phyloP scores from a whole-genome alignment of 2,329 filamentous ascomycete genomes.

The Aspergillus amoenus region DNA sequence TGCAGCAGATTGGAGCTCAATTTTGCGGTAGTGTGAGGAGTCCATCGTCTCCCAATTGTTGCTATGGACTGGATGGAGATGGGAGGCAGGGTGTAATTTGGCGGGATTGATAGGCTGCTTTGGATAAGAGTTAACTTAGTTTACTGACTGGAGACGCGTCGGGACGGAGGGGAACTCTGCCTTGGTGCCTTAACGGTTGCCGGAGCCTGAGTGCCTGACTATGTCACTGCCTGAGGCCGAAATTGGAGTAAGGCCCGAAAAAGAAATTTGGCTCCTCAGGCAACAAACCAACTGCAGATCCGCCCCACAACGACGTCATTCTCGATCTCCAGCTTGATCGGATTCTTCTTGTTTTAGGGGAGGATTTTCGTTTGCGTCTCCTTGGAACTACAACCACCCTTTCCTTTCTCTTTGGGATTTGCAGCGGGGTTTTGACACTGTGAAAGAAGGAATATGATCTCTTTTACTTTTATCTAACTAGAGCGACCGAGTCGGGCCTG shows the following conservation, averaged over 20 bases:
- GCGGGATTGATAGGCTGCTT: background rate
- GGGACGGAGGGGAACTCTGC: background rate
- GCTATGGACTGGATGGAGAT: background rate
- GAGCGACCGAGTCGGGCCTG: background rate
- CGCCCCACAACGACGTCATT: constrained; percentile 23
- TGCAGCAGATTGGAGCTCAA: constrained; percentile 51
- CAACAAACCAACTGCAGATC: constrained; percentile 6
- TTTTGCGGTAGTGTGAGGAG: constrained; percentile 47
- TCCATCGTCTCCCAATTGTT: constrained; percentile 18
- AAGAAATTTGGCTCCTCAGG: constrained; percentile 14
- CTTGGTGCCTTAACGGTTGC: background rate
- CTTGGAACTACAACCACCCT: background rate
- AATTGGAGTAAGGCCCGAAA: background rate
- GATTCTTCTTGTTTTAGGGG: background rate
- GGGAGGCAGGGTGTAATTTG: background rate
- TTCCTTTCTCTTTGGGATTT: background rate
- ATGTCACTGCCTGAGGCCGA: too few relatives aligned
- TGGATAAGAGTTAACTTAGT: background rate
- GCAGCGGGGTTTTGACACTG: background rate
- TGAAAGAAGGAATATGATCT: background rate
- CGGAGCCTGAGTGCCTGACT: background rate
- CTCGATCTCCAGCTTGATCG: constrained; percentile 11
- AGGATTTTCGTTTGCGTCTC: background rate
- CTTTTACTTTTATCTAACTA: background rate
- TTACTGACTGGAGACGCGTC: background rate